Evolutionary conservation across 495 filamentous ascomycete species (phyloP), one percentile per base, ranked within the genome.

Genomic region (Hypomontagnella submonticulosa): DNA sequence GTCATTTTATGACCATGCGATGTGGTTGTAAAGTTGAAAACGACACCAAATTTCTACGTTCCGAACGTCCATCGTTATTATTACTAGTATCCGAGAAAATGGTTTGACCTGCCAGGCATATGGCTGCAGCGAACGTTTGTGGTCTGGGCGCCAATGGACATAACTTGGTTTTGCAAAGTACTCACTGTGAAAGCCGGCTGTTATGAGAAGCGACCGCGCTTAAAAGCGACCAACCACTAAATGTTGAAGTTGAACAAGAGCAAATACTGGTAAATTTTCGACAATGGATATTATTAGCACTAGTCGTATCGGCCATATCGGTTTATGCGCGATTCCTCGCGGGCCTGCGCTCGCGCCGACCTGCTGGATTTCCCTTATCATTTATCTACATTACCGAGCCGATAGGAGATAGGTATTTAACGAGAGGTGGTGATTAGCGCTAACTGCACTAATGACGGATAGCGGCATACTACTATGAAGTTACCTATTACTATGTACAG

Each of bases 61-160:
- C 73, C 65, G 71, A 63, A 70, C 61, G 70, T 75, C 74, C 77
- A 80, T 80, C 61, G 60, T 80, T 71, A 63, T 73, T 61, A 40
- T 73, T 61, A 40, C 40, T 44, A 47, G 67, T 32, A 58, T 65
- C 54, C 46, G 61, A 47, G 37, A 60, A 53, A 50, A 27, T 37
- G 51, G 50, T 19, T 61, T 16, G 41, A 51, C 47, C 55, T 56
- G 56, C 20, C 33, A 58, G 36, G 36, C 50, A 41, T 44, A 34
- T 13, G 47, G 33, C 15, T 33, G 16, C 36, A n/a, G 43, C 32
- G 32, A 10, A 48, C 3, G 40, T 19, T 11, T 10, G 55, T 18
- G 43, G 33, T 20, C 12, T 48, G 19, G 43, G 54, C 54, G 53
- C 65, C 32, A 30, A 47, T 30, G 30, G 38, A 38, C 27, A 41